Evolutionary conservation across 345 rosid genomes (phyloP).

Genomic region (Cardamine occulta): DNA sequence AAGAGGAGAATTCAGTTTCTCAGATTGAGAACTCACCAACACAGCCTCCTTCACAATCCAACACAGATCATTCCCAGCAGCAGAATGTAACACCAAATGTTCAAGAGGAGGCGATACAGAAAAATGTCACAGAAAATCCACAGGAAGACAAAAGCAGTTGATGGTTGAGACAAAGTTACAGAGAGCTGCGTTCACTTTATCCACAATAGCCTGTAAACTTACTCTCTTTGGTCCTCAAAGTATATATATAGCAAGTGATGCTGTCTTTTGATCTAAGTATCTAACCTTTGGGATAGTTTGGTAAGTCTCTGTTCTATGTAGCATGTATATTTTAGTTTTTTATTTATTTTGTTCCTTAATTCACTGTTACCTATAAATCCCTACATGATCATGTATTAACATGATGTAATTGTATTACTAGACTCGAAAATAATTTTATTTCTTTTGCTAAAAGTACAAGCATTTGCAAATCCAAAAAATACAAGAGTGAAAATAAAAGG

Average conservation of each 20-base stretch:
- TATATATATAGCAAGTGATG: conserved; percentile 29
- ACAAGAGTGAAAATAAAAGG: neutral
- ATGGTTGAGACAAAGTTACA: conserved; percentile 15
- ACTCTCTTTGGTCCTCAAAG: conserved; percentile 27
- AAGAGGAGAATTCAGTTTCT: conserved; percentile 25
- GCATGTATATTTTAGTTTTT: neutral
- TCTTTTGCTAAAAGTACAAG: neutral
- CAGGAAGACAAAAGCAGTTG: conserved; percentile 27
- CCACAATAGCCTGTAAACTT: neutral
- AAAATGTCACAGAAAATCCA: conserved; percentile 19
- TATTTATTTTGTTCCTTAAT: conserved; percentile 10
- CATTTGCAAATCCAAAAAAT: neutral
- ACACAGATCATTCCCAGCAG: conserved; percentile 15
- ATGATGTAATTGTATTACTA: neutral
- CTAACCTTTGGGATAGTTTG: conserved; percentile 10
- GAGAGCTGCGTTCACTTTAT: conserved; percentile 2
- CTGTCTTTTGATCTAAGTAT: neutral
- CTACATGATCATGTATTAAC: neutral
- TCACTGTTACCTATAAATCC: neutral
- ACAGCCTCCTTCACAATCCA: conserved; percentile 10
- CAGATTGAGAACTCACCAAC: conserved; percentile 21
- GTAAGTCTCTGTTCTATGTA: neutral
- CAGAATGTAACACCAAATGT: conserved; percentile 12
- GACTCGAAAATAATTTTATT: neutral
- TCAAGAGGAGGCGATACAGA: conserved; percentile 11